phyloP scores from a whole-genome alignment of 2,329 filamentous ascomycete species.

The Monosporascus sp. region DNA sequence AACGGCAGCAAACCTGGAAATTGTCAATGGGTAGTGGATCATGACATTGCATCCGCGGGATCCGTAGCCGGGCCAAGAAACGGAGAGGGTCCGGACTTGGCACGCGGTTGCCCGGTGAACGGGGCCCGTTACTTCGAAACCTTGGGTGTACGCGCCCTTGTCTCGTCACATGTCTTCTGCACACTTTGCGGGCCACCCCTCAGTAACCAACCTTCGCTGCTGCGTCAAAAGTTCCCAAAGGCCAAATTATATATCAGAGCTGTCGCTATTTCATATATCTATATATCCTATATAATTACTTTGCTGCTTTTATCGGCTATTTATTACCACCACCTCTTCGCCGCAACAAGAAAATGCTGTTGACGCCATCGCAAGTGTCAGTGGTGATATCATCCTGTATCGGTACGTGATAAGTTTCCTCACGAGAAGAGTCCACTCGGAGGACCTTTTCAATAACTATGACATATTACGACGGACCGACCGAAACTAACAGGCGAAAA shows the following conservation, averaged over 20 bases:
- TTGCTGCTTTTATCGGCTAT: no score
- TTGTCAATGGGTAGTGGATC: background rate
- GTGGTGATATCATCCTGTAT: conserved; percentile 59
- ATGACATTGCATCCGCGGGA: background rate
- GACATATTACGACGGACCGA: background rate
- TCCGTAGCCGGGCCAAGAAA: background rate
- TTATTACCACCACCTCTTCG: no score
- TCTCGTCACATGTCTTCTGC: no score
- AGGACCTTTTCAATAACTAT: background rate
- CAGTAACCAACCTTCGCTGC: no score
- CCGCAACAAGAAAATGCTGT: conserved; percentile 40
- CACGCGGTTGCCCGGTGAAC: background rate
- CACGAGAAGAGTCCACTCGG: conserved; percentile 10
- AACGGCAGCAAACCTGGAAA: background rate
- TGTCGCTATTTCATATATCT: no score
- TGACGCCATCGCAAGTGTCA: conserved; percentile 67
- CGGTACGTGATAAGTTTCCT: conserved; percentile 36
- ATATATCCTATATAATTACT: no score
- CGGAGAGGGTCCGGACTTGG: background rate
- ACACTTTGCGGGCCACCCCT: no score
- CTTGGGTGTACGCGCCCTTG: background rate
- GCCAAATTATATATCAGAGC: no score
- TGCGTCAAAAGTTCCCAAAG: no score
- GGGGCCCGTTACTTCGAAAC: conserved; percentile 10
- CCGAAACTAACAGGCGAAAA: background rate